Base-by-base conservation (phyloP, 139 green algal species). In the Ulvella scutata region DNA sequence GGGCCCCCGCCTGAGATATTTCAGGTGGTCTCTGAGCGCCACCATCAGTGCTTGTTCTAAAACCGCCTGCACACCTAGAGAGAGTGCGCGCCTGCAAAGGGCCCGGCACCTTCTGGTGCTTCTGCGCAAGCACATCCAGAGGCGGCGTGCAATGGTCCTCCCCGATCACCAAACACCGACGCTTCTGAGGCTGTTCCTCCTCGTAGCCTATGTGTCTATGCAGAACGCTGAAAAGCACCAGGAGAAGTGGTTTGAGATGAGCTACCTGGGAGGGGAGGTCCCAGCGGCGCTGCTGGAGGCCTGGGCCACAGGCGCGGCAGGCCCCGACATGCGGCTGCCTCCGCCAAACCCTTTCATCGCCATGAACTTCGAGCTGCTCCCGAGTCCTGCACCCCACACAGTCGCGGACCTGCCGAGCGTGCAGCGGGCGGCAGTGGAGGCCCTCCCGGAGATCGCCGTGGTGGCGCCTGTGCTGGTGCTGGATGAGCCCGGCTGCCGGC, bases 311-410 rank as follows among this genome's bases (percentile, higher is more conserved):
- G 28, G 75, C 28, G n/a, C 28, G 33, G 28, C 76, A 0, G 73
- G 43, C 9, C 9, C 76, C 2, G 84, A 89, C 40, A 86, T 97
- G 37, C 44, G 77, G 9, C 80, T 97, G 74, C 92, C 92, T 0
- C 87, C 86, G 1, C 83, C 62, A 44, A 97, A 97, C 77, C 76
- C 86, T 38, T 97, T 90, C 82, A 85, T 97, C 43, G 84, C 91
- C n/a, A 82, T 83, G 9, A 82, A 94, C 83, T 94, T 94, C 75
- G 51, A 61, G 2, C 51, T 95, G 36, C 75, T 76, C 43, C 72
- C n/a, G 6, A 3, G 51, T 60, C 26, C 39, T 10, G 37, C 61
- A 20, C 3, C 61, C 59, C 20, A 74, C 76, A 74, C 10, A 7
- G 62, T 39, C 29, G 35, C 67, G 28, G 72, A n/a, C n/a, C 39